Evolutionary conservation across 805 yeast genomes (phyloP).

Genomic region (Cyberlindnera nakhonratchasimensis): DNA sequence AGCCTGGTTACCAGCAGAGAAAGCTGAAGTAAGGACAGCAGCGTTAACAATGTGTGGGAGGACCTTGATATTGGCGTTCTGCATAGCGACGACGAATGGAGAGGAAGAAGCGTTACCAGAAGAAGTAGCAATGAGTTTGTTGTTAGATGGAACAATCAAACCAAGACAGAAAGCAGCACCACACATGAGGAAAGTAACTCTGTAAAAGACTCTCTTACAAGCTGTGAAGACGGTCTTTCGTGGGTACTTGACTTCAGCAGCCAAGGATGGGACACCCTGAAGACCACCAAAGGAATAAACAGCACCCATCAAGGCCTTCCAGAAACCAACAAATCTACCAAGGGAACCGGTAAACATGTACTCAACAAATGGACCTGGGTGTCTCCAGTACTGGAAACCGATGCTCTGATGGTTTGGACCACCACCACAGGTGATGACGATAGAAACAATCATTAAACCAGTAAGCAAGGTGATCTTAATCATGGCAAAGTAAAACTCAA

Average conservation of each 20-base stretch:
- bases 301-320: constrained; percentile 55
- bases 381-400: constrained; percentile 36
- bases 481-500: constrained; percentile 53
- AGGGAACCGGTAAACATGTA: constrained; percentile 34
- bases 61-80: constrained; percentile 43
- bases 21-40: constrained; percentile 38
- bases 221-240: constrained; percentile 59
- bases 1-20: constrained; percentile 35
- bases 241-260: constrained; percentile 55
- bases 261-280: constrained; percentile 52
- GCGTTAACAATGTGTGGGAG: constrained; percentile 38
- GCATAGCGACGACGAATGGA: constrained; percentile 41
- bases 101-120: constrained; percentile 34
- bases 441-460: constrained; percentile 53
- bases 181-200: constrained; percentile 32
- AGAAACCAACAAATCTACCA: constrained; percentile 59
- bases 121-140: constrained; percentile 28
- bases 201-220: constrained; percentile 37
- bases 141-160: constrained; percentile 33
- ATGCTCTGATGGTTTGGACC: constrained; percentile 43
- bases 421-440: constrained; percentile 60
- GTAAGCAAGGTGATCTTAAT: constrained; percentile 59
- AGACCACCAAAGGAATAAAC: constrained; percentile 59
- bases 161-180: constrained; percentile 33
- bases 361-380: constrained; percentile 31